Percentiles rank a stretch among this genome's conserved stretches.
phyloP scores from a whole-genome alignment of 345 rosid genomes.

The Euphorbia peplus region DNA sequence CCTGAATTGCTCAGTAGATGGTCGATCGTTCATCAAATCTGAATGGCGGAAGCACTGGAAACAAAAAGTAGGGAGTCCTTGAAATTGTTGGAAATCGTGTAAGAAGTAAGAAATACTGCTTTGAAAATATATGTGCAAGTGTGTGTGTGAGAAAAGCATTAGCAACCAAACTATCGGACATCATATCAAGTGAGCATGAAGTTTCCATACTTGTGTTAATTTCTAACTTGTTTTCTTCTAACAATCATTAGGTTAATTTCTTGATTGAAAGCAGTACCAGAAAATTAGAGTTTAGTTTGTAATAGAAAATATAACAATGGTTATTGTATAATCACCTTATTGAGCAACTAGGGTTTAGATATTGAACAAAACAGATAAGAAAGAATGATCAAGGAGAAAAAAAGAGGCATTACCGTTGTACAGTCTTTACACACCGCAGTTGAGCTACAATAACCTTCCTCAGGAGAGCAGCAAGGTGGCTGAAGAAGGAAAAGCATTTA shows the following conservation, averaged over 20 bases:
- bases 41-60: constrained; percentile 60
- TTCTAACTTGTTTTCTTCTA: neutral
- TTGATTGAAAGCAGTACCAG: neutral
- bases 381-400: neutral
- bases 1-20: constrained; percentile 69
- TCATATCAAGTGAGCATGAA: neutral
- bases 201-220: neutral
- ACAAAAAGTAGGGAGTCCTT: constrained; percentile 28
- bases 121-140: too few relatives aligned
- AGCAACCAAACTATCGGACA: neutral
- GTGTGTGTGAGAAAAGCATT: too few relatives aligned
- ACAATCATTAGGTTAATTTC: neutral
- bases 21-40: constrained; percentile 18
- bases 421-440: constrained; percentile 88
- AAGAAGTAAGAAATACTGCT: neutral
- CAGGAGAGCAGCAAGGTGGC: constrained; percentile 90
- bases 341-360: neutral
- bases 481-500: constrained; percentile 23
- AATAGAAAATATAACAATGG: neutral
- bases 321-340: neutral
- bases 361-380: neutral
- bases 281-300: neutral
- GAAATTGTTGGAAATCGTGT: neutral
- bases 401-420: constrained; percentile 66
- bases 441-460: constrained; percentile 59